Evolutionary conservation across 2,329 filamentous ascomycete genomes (phyloP), one percentile per base, ranked within the genome.

Genomic region (Penicillium olsonii): DNA sequence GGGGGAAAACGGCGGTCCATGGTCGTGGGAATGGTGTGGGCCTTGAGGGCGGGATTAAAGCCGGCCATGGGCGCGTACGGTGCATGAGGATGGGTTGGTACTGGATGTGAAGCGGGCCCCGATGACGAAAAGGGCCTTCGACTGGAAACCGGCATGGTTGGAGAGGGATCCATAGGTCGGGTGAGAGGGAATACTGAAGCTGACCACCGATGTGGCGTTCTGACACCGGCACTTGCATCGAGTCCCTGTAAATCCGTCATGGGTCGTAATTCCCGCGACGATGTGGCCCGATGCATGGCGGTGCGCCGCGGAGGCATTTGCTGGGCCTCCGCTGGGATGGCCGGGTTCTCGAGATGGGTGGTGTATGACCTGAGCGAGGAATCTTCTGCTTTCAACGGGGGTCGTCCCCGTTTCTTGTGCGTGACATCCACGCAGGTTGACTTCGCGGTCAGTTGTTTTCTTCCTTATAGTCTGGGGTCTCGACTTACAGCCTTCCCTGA

Each of bases 351-450:
- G 20, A 65, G 38, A 35, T 66, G 63, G 5, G 64, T 48, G 14
- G 65, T 52, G 45, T 66, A 69, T 19, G 65, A 56, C 43, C 67
- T 59, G 14, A 69, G 53, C 10, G 68, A 65, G 8, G 68, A 63
- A 41, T 75, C 72, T 38, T 75, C 72, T 34, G 72, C 71, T 50
- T 73, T 73, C 27, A 75, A 53, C 38, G 72, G 72, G 33, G 73
- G 73, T 39, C 73, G 62, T 33, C 73, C 73, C 60, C 74, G 64
- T 57, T 76, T 77, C 56, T 76, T 77, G 54, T 76, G 74, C 38
- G 72, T 74, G 20, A 76, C 74, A 55, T 77, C 74, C 22, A 72
- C 64, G 48, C 73, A 75, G 10, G 71, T 68, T 18, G 68, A 65
- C 73, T 75, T 46, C 12, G 12, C n/a, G n/a, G 29, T 52, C 37